These are phyloP conservation scores for Avicennia marina DNA, from an alignment of 257 asterid species.

Conservation along the genomic window DNA sequence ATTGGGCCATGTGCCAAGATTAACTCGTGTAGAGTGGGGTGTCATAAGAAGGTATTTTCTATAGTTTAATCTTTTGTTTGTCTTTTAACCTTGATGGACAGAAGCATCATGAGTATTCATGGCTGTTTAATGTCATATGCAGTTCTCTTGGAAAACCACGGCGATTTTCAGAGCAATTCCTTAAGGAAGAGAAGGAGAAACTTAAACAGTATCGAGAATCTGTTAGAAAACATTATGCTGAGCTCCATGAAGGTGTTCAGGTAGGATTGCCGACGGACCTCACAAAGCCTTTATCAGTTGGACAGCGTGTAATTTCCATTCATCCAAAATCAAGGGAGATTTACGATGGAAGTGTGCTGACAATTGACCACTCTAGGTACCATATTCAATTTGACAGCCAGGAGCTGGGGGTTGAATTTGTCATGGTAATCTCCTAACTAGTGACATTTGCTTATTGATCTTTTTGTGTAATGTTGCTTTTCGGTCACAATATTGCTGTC, in stretches of 20 bases:
- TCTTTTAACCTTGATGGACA: conserved; percentile 9
- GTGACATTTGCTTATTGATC: background rate
- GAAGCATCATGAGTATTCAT: background rate
- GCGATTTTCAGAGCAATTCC: conserved; percentile 83
- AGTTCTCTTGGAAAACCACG: conserved; percentile 98
- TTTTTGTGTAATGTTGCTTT: conserved; percentile 7
- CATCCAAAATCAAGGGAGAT: conserved; percentile 96
- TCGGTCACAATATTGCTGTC: background rate
- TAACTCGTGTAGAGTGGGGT: conserved; percentile 89
- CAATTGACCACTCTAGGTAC: conserved; percentile 83
- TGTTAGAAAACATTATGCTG: conserved; percentile 81
- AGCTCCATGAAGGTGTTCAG: conserved; percentile 77
- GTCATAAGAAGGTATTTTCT: conserved; percentile 75
- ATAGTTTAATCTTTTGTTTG: conserved; percentile 7
- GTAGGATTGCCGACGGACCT: conserved; percentile 92
- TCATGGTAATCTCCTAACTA: conserved; percentile 53
- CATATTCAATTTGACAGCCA: conserved; percentile 86
- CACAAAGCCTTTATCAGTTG: conserved; percentile 89
- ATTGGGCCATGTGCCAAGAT: conserved; percentile 75
- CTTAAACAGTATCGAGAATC: conserved; percentile 78
- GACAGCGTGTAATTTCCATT: conserved; percentile 89
- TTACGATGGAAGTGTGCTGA: conserved; percentile 85
- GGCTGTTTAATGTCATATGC: too few species aligned
- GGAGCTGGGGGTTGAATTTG: conserved; percentile 93
- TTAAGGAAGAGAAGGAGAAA: conserved; percentile 93